A percentile compares a stretch with the other conserved stretches of the same genome.
Evolutionary conservation across 2,329 filamentous ascomycete species (phyloP).

Genomic region (Neofusicoccum parvum): DNA sequence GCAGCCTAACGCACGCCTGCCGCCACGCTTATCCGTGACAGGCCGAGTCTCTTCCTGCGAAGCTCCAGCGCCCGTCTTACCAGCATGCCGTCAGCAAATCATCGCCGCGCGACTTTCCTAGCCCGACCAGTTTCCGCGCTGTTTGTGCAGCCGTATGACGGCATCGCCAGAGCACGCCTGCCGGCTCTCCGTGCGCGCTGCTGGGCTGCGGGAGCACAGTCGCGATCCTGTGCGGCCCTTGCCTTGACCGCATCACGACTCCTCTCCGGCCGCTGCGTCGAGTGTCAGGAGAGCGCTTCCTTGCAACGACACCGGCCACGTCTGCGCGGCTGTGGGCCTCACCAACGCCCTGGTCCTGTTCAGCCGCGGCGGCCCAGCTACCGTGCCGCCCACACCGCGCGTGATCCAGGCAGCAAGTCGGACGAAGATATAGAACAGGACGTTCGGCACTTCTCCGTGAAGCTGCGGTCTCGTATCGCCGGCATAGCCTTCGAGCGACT

Average conservation of each 20-base stretch:
- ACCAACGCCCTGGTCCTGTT: too few species aligned
- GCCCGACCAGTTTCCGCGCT: neutral
- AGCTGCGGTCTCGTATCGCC: neutral
- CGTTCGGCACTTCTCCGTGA: neutral
- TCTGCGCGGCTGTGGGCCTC: too few species aligned
- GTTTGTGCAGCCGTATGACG: neutral
- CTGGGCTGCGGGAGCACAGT: too few species aligned
- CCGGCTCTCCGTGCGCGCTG: neutral
- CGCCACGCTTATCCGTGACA: conserved; percentile 6
- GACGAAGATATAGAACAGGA: neutral
- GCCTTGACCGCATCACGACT: too few species aligned
- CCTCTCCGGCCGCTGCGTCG: too few species aligned
- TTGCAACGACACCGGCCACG: too few species aligned
- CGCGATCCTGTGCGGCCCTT: too few species aligned
- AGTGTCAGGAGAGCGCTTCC: too few species aligned
- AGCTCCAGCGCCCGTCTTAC: conserved; percentile 4
- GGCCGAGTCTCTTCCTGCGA: conserved; percentile 4
- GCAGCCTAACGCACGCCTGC: conserved; percentile 1
- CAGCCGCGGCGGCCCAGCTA: neutral
- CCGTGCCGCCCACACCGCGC: neutral
- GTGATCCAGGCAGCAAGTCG: neutral
- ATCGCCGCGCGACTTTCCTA: neutral
- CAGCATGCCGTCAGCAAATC: conserved; percentile 5
- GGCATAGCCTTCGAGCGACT: neutral
- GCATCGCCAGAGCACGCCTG: neutral